phyloP scores from a whole-genome alignment of 306 rosid species.

The Quercus robur region DNA sequence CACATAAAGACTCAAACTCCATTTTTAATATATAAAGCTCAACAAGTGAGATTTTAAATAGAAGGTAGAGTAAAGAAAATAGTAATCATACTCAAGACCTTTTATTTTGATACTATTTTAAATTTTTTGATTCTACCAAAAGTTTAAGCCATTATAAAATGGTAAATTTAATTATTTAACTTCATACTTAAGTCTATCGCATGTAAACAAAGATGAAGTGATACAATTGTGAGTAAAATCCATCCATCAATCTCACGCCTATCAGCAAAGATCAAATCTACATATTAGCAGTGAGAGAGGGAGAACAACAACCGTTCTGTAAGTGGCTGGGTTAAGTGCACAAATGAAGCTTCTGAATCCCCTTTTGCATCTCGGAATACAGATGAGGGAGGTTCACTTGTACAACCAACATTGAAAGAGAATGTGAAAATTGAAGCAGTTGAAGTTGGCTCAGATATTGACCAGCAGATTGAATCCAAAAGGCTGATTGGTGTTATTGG shows the following conservation, averaged over 20 bases:
- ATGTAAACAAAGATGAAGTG: background rate
- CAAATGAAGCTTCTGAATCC: slow-evolving; percentile 69
- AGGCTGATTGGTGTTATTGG: slow-evolving; percentile 85
- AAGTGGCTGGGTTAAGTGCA: slow-evolving; percentile 71
- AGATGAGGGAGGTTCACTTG: slow-evolving; percentile 46
- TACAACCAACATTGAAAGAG: slow-evolving; percentile 70
- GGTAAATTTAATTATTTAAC: no score
- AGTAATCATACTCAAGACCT: no score
- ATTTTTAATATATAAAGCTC: no score
- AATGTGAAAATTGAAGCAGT: slow-evolving; percentile 77
- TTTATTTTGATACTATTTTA: fast-evolving
- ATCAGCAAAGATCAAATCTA: background rate
- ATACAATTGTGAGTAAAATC: background rate
- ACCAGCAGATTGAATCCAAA: slow-evolving; percentile 92
- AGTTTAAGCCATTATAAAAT: no score
- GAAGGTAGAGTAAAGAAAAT: fast-evolving
- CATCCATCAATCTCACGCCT: background rate
- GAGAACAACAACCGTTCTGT: slow-evolving; percentile 62
- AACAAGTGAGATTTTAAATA: no score
- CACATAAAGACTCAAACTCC: no score
- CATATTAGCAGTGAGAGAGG: background rate
- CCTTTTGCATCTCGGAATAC: slow-evolving; percentile 59
- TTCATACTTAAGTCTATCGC: no score
- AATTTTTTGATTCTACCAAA: no score
- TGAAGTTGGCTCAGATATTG: slow-evolving; percentile 82